These are phyloP conservation scores for Saccharomyces mikatae DNA, from an alignment of 805 yeast genomes.

Conservation along the genomic window DNA sequence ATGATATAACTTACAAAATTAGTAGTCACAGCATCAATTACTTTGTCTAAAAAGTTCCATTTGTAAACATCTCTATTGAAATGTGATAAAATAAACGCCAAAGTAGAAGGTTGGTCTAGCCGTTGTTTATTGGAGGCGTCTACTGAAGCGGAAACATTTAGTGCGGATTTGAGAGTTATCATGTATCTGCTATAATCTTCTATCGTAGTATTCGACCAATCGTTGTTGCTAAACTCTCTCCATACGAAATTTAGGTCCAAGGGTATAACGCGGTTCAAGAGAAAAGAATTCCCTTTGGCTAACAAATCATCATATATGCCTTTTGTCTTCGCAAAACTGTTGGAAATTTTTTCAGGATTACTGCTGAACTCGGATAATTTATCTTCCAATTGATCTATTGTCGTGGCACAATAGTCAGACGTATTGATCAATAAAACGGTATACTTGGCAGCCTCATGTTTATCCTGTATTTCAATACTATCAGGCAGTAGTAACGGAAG, in stretches of 20 bases:
- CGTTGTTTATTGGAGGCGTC: background rate
- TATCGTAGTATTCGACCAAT: slow-evolving; percentile 64
- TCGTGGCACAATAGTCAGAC: slow-evolving; percentile 78
- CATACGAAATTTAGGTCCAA: slow-evolving; percentile 60
- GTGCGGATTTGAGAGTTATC: slow-evolving; percentile 42
- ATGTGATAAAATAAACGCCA: slow-evolving; percentile 40
- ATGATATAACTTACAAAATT: slow-evolving; percentile 52
- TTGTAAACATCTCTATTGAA: slow-evolving; percentile 64
- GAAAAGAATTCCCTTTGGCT: slow-evolving; percentile 45
- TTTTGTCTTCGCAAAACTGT: slow-evolving; percentile 46
- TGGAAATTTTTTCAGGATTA: slow-evolving; percentile 35
- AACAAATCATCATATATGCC: slow-evolving; percentile 51
- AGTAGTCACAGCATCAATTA: slow-evolving; percentile 55
- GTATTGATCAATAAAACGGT: slow-evolving; percentile 74
- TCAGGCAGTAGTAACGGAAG: slow-evolving; percentile 41
- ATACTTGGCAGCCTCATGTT: slow-evolving; percentile 53
- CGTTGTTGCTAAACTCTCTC: slow-evolving; percentile 72
- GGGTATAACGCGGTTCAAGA: slow-evolving; percentile 49
- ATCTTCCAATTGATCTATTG: slow-evolving; percentile 69
- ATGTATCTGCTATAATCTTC: slow-evolving; percentile 69
- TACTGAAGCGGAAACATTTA: slow-evolving; percentile 19
- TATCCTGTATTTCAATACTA: slow-evolving; percentile 33
- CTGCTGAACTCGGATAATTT: slow-evolving; percentile 39
- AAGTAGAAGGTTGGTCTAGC: slow-evolving; percentile 8
- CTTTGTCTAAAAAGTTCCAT: slow-evolving; percentile 66